Evolutionary conservation across 2,329 filamentous ascomycete genomes (phyloP), one percentile per base, ranked within the genome.

Genomic region (Cladophialophora carrionii): DNA sequence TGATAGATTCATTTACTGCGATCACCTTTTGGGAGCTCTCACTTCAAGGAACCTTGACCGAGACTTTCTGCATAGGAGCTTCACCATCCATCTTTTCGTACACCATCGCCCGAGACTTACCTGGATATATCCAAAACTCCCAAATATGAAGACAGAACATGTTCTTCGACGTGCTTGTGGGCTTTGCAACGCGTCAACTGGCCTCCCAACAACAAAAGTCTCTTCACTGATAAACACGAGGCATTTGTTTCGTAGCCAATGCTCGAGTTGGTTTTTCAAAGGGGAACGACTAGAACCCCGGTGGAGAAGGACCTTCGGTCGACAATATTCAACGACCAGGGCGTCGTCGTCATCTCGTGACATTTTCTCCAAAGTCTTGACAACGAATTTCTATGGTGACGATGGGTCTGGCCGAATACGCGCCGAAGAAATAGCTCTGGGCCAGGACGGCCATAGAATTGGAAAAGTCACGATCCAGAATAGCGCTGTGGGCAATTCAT

Each of bases 391-490:
- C 29, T 31, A 55, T 12, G 52, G 31, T 9, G 52, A 34, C 1
- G 52, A 43, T 12, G 37, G 20, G 8, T 14, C 8, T 41, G 34
- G 32, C n/a, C 54, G 54, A 17, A 43, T 57, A 17, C 54, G 54
- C n/a, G 26, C 10, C 34, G 54, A 57, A 2, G 54, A 57, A 12
- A 29, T 57, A 20, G 34, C 20, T 22, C 20, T 59, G 3, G 14
- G 14, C 20, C 32, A 49, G 22, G 41, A 32, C n/a, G 24, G 17
- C 37, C 55, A 46, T n/a, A 55, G 26, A 29, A 57, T 46, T 22
- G 63, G 52, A 12, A 43, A 24, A 10, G 57, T 65, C 3, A 49
- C n/a, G 1, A 61, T 65, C 17, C 17, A 31, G 14, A 65, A 65
- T 32, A 22, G 22, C 1, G 6, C 8, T 24, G 31, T 14, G 6